Base-by-base conservation (phyloP, 768 basidiomycete species). In the Hemileccinum rubropunctum region DNA sequence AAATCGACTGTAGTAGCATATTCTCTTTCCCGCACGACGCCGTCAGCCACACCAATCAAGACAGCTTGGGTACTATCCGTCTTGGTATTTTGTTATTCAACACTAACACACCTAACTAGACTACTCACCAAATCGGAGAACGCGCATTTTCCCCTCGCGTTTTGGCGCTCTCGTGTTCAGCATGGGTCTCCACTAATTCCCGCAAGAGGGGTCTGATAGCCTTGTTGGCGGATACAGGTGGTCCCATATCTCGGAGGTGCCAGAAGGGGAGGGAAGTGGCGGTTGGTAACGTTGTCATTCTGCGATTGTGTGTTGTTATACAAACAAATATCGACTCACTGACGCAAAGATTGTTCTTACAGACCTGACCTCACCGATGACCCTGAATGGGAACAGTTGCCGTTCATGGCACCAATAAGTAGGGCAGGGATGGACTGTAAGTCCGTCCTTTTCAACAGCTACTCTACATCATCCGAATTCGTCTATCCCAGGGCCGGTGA, bases 281-380 rank as follows among this genome's bases (percentile, higher is more conserved):
- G 0, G 71, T 82, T 20, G 87, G 86, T 15, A 67, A 59, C 14
- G 65, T 83, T 21, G 63, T 58, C 38, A 73, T 81, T 21, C 58
- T 89, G 32, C 78, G 75, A 58, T 44, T 85, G 87, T 88, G 55
- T 57, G 51, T 53, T 42, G 37, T 13, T 26, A 4, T 39, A 42
- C 30, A 34, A 30, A 42, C 35, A 18, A 12, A 11, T 36, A n/a
- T 47, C 35, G 4, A 13, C 26, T 20, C 4, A 13, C 38, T 50
- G 20, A 50, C 20, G 32, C 21, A 13, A 15, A 21, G 34, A 27
- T 42, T 1, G 9, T 27, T 35, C 35, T 37, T 51, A 10, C 51
- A 88, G 86, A 44, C 76, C 78, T 33, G 77, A 80, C 48, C 64
- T 88, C 49, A 68, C 56, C 11, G 75, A 81, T 34, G 74, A 79